Conservation (phyloP, 2,329 filamentous ascomycete species). For the Hypoxylon sp. region DNA sequence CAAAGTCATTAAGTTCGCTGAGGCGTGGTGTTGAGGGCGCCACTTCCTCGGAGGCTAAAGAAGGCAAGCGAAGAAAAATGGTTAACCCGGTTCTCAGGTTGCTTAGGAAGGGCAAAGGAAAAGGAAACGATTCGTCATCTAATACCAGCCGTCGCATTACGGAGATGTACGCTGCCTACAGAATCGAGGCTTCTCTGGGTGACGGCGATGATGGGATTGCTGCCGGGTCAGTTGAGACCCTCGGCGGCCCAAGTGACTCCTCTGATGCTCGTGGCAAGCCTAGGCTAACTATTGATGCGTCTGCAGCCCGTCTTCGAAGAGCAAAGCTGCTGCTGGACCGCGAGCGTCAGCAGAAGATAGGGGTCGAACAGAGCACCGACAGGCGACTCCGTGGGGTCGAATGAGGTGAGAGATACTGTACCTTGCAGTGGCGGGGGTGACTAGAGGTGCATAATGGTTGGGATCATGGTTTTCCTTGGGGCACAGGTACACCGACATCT, state of each 20-base stretch:
- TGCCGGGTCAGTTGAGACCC: slow-evolving; percentile 32
- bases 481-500: slow-evolving; percentile 20
- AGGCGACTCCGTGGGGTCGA: no score
- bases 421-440: no score
- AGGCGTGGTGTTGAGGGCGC: no score
- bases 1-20: no score
- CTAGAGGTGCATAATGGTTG: no score
- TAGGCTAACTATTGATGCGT: slow-evolving; percentile 34
- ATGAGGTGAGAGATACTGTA: no score
- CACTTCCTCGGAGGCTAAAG: slow-evolving; percentile 2
- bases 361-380: no score
- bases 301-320: slow-evolving; percentile 38
- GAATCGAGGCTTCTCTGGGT: not conserved
- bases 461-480: not conserved
- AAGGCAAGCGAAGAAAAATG: slow-evolving; percentile 12
- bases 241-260: slow-evolving; percentile 25
- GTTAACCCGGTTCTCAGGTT: slow-evolving; percentile 1
- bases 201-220: not conserved
- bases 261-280: slow-evolving; percentile 24
- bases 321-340: slow-evolving; percentile 37
- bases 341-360: no score
- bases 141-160: no score
- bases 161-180: slow-evolving; percentile 31
- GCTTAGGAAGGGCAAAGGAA: no score
- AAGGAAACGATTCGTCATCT: no score